Evolutionary conservation across 73 alveolate species (phyloP), one percentile per base, ranked within the genome.

Genomic region (Blepharisma stoltei): DNA sequence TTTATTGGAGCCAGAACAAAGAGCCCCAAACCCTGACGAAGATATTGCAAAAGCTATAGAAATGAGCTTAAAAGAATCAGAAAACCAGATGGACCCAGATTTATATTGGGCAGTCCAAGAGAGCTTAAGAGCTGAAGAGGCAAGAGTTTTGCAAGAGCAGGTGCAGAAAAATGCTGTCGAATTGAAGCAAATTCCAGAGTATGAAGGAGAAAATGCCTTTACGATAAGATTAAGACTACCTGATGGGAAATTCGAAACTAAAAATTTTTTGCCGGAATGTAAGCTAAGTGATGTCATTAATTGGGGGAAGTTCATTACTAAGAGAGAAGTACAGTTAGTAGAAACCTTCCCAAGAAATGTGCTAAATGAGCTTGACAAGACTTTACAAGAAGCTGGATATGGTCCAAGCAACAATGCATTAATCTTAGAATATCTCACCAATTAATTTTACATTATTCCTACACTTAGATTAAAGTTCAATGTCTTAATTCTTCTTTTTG

Each of bases 161-260:
- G n/a, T 52, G n/a, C 66, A 11, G 4, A 52, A 11, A 52, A 52
- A 52, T 52, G n/a, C 0, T 52, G 23, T 14, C 23, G 23, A 14
- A 14, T 1, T 14, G 0, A 52, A 52, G 23, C 14, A 0, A 25
- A 1, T 14, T 2, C 14, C 49, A 8, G 14, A 60, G n/a, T 14
- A 1, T 60, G 73, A 60, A 60, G 48, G 23, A 25, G 73, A 60
- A 60, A 60, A 60, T 8, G 73, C 73, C 2, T 14, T 60, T 60
- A 38, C 2, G 0, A 20, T 60, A 4, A 60, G 73, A 8, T 14
- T 14, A 25, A 9, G 46, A 14, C 23, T 25, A 5, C 46, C 65
- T 14, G 27, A 11, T 50, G 65, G 65, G 41, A 32, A 32, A 50
- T 50, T 14, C 4, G 21, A 18, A 3, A 11, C 21, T 50, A 18